Base-by-base conservation (phyloP, 345 rosid genomes). In the Hibiscus syriacus region DNA sequence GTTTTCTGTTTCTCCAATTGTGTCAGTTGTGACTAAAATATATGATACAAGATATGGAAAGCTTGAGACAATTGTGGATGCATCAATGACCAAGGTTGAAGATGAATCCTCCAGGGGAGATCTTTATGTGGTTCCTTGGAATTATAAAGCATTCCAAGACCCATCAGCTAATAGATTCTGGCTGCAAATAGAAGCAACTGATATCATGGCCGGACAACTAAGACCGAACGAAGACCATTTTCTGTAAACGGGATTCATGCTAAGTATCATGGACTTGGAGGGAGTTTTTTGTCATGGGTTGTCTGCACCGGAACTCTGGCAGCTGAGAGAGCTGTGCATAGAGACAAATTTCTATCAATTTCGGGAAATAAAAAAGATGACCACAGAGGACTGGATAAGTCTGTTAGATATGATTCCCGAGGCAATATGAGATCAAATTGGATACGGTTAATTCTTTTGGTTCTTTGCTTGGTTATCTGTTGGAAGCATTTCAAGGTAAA, bases 181-280 rank as follows among this genome's bases (percentile, higher is more conserved):
- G 96, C 84, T 94, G 72, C 88, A 89, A 78, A 83, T 94, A 50
- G 91, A 87, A 84, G 92, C 79, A 63, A 78, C 53, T 26, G 96
- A 89, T 57, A 52, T 75, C 61, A 75, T 54, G 77, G 92, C 27
- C 79, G 80, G 74, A 75, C 82, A 69, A 83, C 87, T 26, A 73
- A 67, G 38, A 83, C 85, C 22, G 95, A 89, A 76, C 63, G 80
- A 73, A 83, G 89, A 36, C 95, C 99, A 43, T 91, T 91, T 76
- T 94, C 97, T 64, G 63, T 86, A 67, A 82, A 91, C 55, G 92
- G 97, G 72, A 79, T 79, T 26, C 77, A 75, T 74, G 77, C 80
- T 70, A 74, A 77, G 55, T 88, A 62, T 80, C 87, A 2, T 91
- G 99, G 99, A 86, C 96, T 14, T 94, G 97, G 99, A 89, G 79